phyloP scores from a whole-genome alignment of 139 green algal genomes.

The Picocystis salinarum region DNA sequence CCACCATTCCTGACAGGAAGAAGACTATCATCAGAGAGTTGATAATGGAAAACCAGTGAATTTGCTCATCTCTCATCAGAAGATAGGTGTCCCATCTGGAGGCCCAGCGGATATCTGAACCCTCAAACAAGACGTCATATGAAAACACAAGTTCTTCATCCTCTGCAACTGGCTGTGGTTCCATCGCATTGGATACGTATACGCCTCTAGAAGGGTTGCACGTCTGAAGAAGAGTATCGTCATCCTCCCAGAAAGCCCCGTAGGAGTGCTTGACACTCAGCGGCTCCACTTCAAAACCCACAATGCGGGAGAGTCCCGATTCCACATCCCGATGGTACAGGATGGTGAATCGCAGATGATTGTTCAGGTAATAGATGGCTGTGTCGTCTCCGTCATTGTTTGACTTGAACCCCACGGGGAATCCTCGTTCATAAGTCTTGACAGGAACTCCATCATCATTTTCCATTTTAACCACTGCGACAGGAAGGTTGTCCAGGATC shows the following conservation, averaged over 20 bases:
- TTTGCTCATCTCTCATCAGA: constrained; percentile 82
- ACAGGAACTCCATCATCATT: constrained; percentile 44
- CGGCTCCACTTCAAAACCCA: constrained; percentile 94
- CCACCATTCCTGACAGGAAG: constrained; percentile 94
- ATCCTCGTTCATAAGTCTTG: constrained; percentile 90
- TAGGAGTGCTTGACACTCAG: constrained; percentile 77
- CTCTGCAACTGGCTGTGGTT: constrained; percentile 55
- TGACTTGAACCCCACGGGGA: constrained; percentile 70
- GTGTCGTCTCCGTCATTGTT: too few species aligned
- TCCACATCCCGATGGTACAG: constrained; percentile 76
- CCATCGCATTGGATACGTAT: constrained; percentile 51
- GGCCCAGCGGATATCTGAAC: constrained; percentile 78
- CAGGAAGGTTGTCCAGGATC: constrained; percentile 97
- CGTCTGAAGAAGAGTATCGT: constrained; percentile 49
- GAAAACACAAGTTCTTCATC: constrained; percentile 86
- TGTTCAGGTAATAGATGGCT: constrained; percentile 67
- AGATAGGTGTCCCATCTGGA: constrained; percentile 97
- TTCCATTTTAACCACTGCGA: constrained; percentile 71
- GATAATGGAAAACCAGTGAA: constrained; percentile 98
- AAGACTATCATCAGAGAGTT: constrained; percentile 99
- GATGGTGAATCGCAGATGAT: constrained; percentile 93
- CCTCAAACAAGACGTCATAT: constrained; percentile 82
- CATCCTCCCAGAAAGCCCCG: constrained; percentile 45
- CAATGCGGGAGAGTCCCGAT: constrained; percentile 67
- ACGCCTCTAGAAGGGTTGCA: constrained; percentile 65